These are phyloP conservation scores for Talaromyces sp. DNA, from an alignment of 2,329 filamentous ascomycete genomes.

Conservation along the genomic window DNA sequence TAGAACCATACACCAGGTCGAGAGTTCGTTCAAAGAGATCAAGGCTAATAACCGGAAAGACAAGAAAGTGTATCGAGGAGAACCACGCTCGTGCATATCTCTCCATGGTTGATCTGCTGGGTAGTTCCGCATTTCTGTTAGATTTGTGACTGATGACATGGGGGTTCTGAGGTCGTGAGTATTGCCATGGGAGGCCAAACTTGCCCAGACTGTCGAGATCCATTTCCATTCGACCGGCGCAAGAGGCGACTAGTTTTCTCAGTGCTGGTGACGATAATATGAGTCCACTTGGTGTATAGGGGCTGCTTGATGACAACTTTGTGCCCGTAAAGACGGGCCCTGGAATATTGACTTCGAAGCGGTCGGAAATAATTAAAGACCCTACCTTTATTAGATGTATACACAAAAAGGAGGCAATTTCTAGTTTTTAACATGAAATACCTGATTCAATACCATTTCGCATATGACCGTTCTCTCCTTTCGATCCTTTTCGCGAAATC, in stretches of 20 bases:
- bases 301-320: neutral
- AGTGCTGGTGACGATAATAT: neutral
- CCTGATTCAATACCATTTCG: neutral
- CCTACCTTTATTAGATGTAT: neutral
- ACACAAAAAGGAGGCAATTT: neutral
- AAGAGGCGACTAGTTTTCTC: neutral
- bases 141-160: neutral
- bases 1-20: neutral
- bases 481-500: neutral
- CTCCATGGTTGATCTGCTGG: neutral
- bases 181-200: neutral
- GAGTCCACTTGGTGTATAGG: neutral
- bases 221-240: neutral
- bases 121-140: neutral
- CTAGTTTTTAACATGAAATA: neutral
- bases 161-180: neutral
- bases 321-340: neutral
- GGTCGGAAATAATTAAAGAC: neutral
- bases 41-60: neutral
- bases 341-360: neutral
- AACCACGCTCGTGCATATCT: neutral
- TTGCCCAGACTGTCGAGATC: neutral
- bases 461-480: neutral
- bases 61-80: neutral
- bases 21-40: neutral